These are phyloP conservation scores for carrot (Daucus carota) DNA, from an alignment of 129 eudicot genomes.

Conservation along the genomic window DH1_v3.0 NC_030382.2:53314001-53314500, in stretches of 20 bases:
- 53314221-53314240: not conserved
- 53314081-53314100: slow-evolving; percentile 10
- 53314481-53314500: not conserved
- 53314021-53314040: not conserved
- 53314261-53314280: not conserved
- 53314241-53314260: not conserved
- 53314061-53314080: not conserved
- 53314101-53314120: slow-evolving; percentile 16
- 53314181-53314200: not conserved
- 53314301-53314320: slow-evolving; percentile 11
- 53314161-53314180: not conserved
- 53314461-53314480: not conserved
- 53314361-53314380: slow-evolving; percentile 8
- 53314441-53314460: not conserved
- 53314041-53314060: not conserved
- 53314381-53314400: slow-evolving; percentile 32
- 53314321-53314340: slow-evolving; percentile 20
- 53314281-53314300: not conserved
- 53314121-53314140: slow-evolving; percentile 13
- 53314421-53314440: slow-evolving; percentile 22
- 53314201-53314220: not conserved
- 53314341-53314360: slow-evolving; percentile 24
- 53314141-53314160: slow-evolving; percentile 12
- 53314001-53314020: not conserved
- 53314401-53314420: slow-evolving; percentile 68